Percentiles rank a stretch among this genome's conserved stretches.
Evolutionary conservation across 768 basidiomycete species (phyloP).

Genomic region (Lentinula raphanica): DNA sequence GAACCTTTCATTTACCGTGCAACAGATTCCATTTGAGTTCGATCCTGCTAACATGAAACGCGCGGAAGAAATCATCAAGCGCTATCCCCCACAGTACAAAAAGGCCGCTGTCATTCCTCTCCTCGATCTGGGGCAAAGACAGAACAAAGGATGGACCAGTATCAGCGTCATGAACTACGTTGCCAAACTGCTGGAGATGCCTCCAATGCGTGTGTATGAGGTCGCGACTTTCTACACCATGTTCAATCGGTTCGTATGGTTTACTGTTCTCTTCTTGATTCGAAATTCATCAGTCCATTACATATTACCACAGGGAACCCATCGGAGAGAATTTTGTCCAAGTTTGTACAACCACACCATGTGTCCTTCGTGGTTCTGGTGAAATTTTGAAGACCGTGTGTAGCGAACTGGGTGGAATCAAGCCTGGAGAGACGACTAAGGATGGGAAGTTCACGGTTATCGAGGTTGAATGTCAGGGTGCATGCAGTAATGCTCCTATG

Average conservation of each 20-base stretch:
- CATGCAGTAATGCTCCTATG: conserved; percentile 98
- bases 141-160: conserved; percentile 98
- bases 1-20: background rate
- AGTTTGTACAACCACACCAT: conserved; percentile 98
- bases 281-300: background rate
- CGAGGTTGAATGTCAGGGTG: conserved; percentile 98
- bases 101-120: conserved; percentile 97
- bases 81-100: conserved; percentile 97
- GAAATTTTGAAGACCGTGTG: conserved; percentile 85
- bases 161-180: conserved; percentile 99
- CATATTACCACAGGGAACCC: conserved; percentile 61
- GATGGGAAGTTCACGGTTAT: conserved; percentile 97
- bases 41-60: conserved; percentile 74
- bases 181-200: conserved; percentile 88
- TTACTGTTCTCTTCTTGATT: background rate
- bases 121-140: conserved; percentile 92
- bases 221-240: conserved; percentile 99
- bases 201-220: conserved; percentile 98
- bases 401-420: conserved; percentile 74
- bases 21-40: conserved; percentile 88
- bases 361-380: conserved; percentile 90
- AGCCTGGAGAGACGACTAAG: conserved; percentile 87
- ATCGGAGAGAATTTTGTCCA: conserved; percentile 93
- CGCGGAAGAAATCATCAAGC: conserved; percentile 84
- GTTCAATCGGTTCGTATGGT: conserved; percentile 82